These are phyloP conservation scores for Linum usitatissimum DNA, from an alignment of 345 rosid species.

Conservation along the genomic window DNA sequence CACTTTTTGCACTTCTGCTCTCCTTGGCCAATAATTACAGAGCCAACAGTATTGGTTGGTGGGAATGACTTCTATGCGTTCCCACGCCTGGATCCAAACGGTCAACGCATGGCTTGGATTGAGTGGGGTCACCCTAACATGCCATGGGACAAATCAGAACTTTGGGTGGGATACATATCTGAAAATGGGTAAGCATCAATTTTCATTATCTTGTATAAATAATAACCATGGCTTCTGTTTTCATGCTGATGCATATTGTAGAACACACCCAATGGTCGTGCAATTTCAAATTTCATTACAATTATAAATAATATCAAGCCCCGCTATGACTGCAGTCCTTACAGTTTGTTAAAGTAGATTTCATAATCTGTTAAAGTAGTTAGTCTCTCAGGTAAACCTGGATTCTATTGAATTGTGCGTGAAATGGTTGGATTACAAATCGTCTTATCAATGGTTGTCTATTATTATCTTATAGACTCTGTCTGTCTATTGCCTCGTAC, in stretches of 20 bases:
- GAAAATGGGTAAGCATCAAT: slow-evolving; percentile 51
- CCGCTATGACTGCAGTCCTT: not conserved
- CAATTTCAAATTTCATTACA: not conserved
- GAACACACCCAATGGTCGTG: not conserved
- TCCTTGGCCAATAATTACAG: slow-evolving; percentile 20
- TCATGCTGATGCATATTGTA: not conserved
- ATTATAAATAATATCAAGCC: not conserved
- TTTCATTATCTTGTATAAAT: not conserved
- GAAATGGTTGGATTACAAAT: too few species aligned
- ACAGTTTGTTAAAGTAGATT: not conserved
- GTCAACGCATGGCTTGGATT: slow-evolving; percentile 79
- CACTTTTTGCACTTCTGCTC: not conserved
- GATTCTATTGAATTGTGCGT: too few species aligned
- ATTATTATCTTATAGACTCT: too few species aligned
- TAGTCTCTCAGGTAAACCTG: too few species aligned
- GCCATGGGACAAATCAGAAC: slow-evolving; percentile 95
- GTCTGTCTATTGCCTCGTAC: too few species aligned
- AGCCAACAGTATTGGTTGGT: slow-evolving; percentile 53
- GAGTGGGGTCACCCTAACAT: slow-evolving; percentile 88
- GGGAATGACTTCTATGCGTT: slow-evolving; percentile 94
- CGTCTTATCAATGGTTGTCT: too few species aligned
- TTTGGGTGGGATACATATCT: slow-evolving; percentile 86
- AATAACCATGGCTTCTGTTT: not conserved
- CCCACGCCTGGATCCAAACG: slow-evolving; percentile 68
- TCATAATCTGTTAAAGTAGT: too few species aligned